A percentile compares a stretch with the other conserved stretches of the same genome.
Conservation (phyloP, 306 rosid genomes). For the Hippophae rhamnoides region DNA sequence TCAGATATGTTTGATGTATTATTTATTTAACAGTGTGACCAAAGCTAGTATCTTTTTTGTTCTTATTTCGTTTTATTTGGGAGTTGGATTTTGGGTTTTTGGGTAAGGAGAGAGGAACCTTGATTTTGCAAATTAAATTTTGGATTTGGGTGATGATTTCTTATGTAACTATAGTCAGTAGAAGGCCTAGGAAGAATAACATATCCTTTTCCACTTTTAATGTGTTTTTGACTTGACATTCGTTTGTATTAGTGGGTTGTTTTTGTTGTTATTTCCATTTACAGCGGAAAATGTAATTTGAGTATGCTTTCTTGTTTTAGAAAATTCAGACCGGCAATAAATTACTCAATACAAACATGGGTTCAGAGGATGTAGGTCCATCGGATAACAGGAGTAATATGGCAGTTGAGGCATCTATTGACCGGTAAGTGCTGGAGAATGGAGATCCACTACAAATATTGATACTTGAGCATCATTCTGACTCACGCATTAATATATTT, state of each 20-base stretch:
- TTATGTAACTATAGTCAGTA: no score
- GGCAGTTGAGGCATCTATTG: slow-evolving; percentile 26
- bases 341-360: slow-evolving; percentile 28
- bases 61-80: no score
- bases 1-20: no score
- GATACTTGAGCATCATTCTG: no score
- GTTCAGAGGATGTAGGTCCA: slow-evolving; percentile 41
- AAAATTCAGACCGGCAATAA: slow-evolving; percentile 10
- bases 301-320: slow-evolving; percentile 14
- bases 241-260: background rate
- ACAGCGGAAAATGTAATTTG: slow-evolving; percentile 7
- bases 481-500: no score
- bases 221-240: background rate
- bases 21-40: no score
- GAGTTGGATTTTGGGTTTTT: no score
- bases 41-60: no score
- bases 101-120: no score
- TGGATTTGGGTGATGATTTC: no score
- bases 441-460: background rate
- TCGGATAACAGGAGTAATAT: slow-evolving; percentile 24
- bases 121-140: no score
- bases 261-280: background rate
- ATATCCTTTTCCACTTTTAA: background rate
- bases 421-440: slow-evolving; percentile 21
- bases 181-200: no score